Evolutionary conservation across 768 basidiomycete genomes (phyloP).

Genomic region (Termitomyces sp.): DNA sequence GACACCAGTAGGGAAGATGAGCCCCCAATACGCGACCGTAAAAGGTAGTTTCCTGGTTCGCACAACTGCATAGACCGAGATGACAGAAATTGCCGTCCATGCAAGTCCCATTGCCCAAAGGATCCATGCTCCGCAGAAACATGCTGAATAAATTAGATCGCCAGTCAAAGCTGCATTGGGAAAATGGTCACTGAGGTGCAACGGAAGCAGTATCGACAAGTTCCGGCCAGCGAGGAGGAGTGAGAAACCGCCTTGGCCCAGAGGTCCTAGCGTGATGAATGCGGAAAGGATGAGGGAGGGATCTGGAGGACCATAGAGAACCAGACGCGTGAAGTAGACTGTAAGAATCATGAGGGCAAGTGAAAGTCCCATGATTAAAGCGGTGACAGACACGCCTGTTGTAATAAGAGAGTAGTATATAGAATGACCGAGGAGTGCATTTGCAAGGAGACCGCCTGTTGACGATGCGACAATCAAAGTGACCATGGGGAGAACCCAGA

Average conservation of each 20-base stretch:
- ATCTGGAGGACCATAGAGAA: slow-evolving; percentile 39
- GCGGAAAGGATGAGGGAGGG: slow-evolving; percentile 35
- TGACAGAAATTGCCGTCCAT: slow-evolving; percentile 42
- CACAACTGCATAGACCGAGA: slow-evolving; percentile 29
- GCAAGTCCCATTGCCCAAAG: slow-evolving; percentile 53
- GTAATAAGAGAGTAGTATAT: slow-evolving; percentile 39
- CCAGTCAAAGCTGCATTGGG: slow-evolving; percentile 29
- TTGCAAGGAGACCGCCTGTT: slow-evolving; percentile 45
- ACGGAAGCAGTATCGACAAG: slow-evolving; percentile 29
- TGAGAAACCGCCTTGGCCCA: slow-evolving; percentile 51
- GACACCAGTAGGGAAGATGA: slow-evolving; percentile 52
- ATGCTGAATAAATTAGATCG: slow-evolving; percentile 35
- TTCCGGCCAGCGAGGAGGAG: slow-evolving; percentile 40
- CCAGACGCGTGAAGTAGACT: slow-evolving; percentile 43
- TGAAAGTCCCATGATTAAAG: slow-evolving; percentile 33
- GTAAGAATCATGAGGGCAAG: slow-evolving; percentile 51
- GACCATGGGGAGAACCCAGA: slow-evolving; percentile 62
- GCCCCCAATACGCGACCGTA: slow-evolving; percentile 46
- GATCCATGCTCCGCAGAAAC: slow-evolving; percentile 40
- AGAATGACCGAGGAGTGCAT: slow-evolving; percentile 31
- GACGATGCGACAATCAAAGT: slow-evolving; percentile 56
- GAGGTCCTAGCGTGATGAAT: slow-evolving; percentile 56
- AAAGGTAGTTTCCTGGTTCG: slow-evolving; percentile 33
- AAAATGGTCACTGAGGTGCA: slow-evolving; percentile 15
- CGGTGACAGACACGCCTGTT: slow-evolving; percentile 31